Base-by-base conservation (phyloP, 148 eudicot species). In the Nepenthes mirabilis region DNA sequence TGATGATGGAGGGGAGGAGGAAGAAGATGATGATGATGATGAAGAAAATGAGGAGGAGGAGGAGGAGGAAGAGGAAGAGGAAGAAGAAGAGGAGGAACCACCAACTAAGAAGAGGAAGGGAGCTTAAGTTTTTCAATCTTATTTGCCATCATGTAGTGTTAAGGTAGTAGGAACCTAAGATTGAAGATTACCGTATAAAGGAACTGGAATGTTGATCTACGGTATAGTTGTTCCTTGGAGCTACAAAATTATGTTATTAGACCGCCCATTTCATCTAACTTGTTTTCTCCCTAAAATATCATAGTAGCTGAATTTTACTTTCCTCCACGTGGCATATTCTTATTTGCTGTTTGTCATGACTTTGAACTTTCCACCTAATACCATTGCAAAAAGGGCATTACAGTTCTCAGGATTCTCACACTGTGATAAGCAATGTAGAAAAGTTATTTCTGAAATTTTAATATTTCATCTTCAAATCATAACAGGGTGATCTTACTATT, bases 21-120 rank as follows among this genome's bases (percentile, higher is more conserved):
- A 49, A 6, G 52, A 49, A 11, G 52, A 49, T n/a, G 52, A 49
- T n/a, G 52, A 49, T n/a, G 14, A 49, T 11, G 52, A 49, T 49
- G 52, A n/a, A 0, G 52, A 49, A n/a, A 12, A 5, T 2, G 52
- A 49, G n/a, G 52, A 49, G 12, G 52, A 49, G 2, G 52, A 49
- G 14, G 52, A 49, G 2, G 52, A 49, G 52, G 52, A 49, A 0
- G 52, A 49, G 1, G 52, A 49, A 0, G 52, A 49, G 1, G 52
- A 49, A 0, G 52, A 49, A 49, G 52, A 49, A 49, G 52, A 49
- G 3, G 52, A 49, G 37, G 63, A 60, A 60, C 54, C 54, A 34
- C 63, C 63, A 3, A 34, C 63, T 43, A 60, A 60, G 63, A 59
- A 45, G 52, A 59, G 62, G 62, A 60, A 33, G 35, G 63, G 63